Percentiles rank a stretch among this genome's conserved stretches.
phyloP scores from a whole-genome alignment of 164 flowering plant species.

The Vitis rotundifolia region DNA sequence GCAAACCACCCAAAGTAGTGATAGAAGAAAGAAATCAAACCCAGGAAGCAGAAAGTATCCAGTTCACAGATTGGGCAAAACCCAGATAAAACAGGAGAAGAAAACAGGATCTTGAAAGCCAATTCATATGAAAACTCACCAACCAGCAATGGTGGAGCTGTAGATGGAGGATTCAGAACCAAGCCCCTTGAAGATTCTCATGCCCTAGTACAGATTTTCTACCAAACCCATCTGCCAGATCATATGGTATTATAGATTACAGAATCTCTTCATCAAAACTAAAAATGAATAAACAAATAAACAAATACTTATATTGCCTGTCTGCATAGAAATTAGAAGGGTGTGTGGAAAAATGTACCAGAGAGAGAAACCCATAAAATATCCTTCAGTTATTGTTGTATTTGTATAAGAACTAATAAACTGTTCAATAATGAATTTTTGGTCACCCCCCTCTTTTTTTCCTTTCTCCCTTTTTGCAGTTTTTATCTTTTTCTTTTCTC shows the following conservation, averaged over 20 bases:
- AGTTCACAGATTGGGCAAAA: conserved; percentile 2
- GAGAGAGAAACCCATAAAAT: conserved; percentile 8
- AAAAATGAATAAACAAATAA: background rate
- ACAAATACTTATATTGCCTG: background rate
- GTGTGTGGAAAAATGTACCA: background rate
- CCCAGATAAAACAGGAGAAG: background rate
- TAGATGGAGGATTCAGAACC: conserved; percentile 13
- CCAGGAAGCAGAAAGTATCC: background rate
- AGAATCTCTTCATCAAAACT: background rate
- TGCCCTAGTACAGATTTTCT: conserved; percentile 26
- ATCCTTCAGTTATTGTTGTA: background rate
- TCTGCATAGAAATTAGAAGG: conserved; percentile 1
- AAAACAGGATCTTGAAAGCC: conserved; percentile 8
- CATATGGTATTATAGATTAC: background rate
- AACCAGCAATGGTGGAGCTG: conserved; percentile 30
- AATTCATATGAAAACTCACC: conserved; percentile 14
- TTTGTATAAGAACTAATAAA: background rate
- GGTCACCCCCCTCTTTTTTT: background rate
- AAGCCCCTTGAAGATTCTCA: conserved; percentile 19
- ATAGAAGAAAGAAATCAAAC: conserved; percentile 8
- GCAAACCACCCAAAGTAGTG: background rate
- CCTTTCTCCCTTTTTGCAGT: conserved; percentile 5
- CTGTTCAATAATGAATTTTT: background rate
- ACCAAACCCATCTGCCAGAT: conserved; percentile 1
- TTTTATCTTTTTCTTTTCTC: conserved; percentile 3